Conservation (phyloP, 2,329 filamentous ascomycete genomes). For the Curvularia sp. region DNA sequence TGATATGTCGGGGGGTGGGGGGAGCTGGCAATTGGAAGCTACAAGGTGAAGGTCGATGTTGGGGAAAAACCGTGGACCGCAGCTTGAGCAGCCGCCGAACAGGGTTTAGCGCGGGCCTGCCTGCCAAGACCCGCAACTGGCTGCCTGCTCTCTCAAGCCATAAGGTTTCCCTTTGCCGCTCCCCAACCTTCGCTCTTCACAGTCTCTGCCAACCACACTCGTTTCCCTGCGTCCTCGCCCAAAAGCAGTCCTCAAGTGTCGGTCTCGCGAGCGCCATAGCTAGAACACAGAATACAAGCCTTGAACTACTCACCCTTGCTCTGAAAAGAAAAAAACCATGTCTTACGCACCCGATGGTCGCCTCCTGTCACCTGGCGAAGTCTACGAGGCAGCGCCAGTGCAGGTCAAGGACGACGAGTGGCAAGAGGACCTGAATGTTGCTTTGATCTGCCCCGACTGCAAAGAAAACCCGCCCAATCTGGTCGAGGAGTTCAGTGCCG, state of each 20-base stretch:
- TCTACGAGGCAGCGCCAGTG: slow-evolving; percentile 50
- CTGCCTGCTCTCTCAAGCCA: slow-evolving; percentile 12
- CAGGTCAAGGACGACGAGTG: slow-evolving; percentile 58
- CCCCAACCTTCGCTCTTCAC: slow-evolving; percentile 16
- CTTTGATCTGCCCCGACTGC: slow-evolving; percentile 87
- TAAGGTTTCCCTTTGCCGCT: slow-evolving; percentile 7
- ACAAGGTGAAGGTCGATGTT: slow-evolving; percentile 35
- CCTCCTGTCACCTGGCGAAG: slow-evolving; percentile 55
- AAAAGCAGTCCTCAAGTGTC: slow-evolving; percentile 20
- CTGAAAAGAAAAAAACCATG: slow-evolving; percentile 31
- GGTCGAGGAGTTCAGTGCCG: slow-evolving; percentile 88
- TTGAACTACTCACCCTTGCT: slow-evolving; percentile 13
- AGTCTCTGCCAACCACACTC: slow-evolving; percentile 31
- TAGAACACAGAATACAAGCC: slow-evolving; percentile 21
- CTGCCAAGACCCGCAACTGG: slow-evolving; percentile 18
- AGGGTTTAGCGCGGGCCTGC: slow-evolving; percentile 23
- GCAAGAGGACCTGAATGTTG: slow-evolving; percentile 85
- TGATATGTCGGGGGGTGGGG: slow-evolving; percentile 37
- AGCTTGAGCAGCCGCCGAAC: slow-evolving; percentile 33
- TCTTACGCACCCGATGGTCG: slow-evolving; percentile 46
- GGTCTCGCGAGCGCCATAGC: slow-evolving; percentile 26
- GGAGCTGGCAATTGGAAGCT: slow-evolving; percentile 44
- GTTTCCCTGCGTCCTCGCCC: slow-evolving; percentile 24
- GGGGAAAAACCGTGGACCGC: slow-evolving; percentile 28
- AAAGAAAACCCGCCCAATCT: slow-evolving; percentile 90